phyloP scores from a whole-genome alignment of 2,329 filamentous ascomycete genomes.

The Elsinoe australis region DNA sequence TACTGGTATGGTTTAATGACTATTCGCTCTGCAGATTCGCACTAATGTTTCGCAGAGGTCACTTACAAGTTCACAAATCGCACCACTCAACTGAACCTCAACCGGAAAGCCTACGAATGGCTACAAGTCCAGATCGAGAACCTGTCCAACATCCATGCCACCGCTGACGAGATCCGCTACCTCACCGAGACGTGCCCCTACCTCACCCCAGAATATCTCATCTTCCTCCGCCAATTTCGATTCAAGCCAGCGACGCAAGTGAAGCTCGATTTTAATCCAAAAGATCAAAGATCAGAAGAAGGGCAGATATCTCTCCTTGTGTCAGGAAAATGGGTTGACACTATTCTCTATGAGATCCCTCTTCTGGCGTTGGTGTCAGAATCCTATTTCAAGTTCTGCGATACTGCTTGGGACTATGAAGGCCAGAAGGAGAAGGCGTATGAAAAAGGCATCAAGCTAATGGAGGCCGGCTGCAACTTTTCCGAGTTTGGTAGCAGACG shows the following conservation, averaged over 20 bases:
- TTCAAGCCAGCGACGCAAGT: constrained; percentile 77
- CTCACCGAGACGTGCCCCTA: constrained; percentile 74
- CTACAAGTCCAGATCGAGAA: constrained; percentile 74
- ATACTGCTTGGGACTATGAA: constrained; percentile 83
- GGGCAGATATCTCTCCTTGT: constrained; percentile 73
- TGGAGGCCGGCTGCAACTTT: constrained; percentile 77
- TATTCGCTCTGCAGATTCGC: neutral
- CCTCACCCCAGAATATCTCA: constrained; percentile 67
- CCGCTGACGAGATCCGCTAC: constrained; percentile 71
- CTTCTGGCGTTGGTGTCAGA: constrained; percentile 86
- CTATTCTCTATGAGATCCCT: constrained; percentile 96
- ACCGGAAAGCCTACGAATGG: constrained; percentile 75
- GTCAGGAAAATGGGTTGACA: constrained; percentile 82
- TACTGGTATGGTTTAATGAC: constrained; percentile 34
- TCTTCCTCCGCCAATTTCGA: constrained; percentile 73
- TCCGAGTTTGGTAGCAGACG: constrained; percentile 91
- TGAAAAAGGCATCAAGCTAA: constrained; percentile 66
- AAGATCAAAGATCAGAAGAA: constrained; percentile 50
- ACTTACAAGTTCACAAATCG: constrained; percentile 94
- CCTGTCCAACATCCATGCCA: constrained; percentile 72
- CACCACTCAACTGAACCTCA: constrained; percentile 88
- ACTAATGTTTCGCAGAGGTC: constrained; percentile 46
- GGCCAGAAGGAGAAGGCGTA: constrained; percentile 80
- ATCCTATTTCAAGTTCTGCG: constrained; percentile 95
- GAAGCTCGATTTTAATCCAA: constrained; percentile 55